These are phyloP conservation scores for Lagenaria siceraria DNA, from an alignment of 306 rosid genomes.

Conservation along the genomic window DNA sequence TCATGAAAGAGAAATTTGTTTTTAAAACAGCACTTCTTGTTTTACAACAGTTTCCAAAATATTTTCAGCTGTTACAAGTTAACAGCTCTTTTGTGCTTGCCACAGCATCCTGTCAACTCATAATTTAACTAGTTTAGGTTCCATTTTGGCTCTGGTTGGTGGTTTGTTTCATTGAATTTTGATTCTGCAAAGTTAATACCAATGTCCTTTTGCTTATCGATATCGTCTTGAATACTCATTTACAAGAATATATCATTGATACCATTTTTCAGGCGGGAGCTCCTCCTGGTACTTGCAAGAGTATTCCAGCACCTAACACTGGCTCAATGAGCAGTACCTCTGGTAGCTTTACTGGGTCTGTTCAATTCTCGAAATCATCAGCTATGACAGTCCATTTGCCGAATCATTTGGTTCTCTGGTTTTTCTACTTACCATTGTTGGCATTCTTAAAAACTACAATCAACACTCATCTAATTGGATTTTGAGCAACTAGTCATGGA, in stretches of 20 bases:
- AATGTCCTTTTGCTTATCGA: background rate
- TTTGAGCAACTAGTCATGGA: conserved; percentile 24
- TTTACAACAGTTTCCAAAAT: background rate
- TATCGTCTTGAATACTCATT: background rate
- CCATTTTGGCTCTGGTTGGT: background rate
- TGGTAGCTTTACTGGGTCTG: conserved; percentile 76
- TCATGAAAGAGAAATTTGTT: background rate
- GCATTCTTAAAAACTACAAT: conserved; percentile 20
- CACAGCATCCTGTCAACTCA: background rate
- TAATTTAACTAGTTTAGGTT: background rate
- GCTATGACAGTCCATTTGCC: conserved; percentile 34
- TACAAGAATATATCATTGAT: conserved; percentile 1
- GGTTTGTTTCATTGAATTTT: background rate
- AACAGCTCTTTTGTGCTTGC: background rate
- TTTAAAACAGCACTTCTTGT: background rate
- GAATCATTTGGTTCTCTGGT: conserved; percentile 16
- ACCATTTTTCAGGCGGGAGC: conserved; percentile 60
- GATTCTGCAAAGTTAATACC: background rate
- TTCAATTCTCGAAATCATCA: conserved; percentile 73
- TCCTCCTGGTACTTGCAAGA: conserved; percentile 85
- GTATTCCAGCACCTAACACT: conserved; percentile 36
- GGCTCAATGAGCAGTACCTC: conserved; percentile 42
- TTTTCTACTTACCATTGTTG: conserved; percentile 31
- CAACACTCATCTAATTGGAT: background rate
- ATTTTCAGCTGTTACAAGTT: background rate